phyloP scores from a whole-genome alignment of 805 yeast species.

The Yamadazyma kitorensis region DNA sequence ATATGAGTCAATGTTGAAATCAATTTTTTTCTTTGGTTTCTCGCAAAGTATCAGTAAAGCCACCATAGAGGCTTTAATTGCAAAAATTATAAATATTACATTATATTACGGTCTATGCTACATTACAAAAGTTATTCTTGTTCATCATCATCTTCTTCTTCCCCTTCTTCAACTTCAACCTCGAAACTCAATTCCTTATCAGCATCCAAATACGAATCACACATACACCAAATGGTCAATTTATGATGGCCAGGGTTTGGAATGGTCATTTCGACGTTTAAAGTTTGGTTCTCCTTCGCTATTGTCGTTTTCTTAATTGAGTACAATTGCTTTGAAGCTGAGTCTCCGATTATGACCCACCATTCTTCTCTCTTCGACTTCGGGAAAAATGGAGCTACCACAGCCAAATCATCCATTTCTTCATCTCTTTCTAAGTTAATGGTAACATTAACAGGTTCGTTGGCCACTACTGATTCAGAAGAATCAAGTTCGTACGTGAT shows the following conservation, averaged over 20 bases:
- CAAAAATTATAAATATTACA: too few species aligned
- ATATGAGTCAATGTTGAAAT: too few species aligned
- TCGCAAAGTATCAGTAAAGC: too few species aligned
- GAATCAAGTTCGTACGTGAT: constrained; percentile 50
- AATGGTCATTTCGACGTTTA: constrained; percentile 54
- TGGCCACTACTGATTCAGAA: constrained; percentile 37
- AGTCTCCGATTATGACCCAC: constrained; percentile 88
- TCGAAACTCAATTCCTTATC: constrained; percentile 74
- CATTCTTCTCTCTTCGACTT: constrained; percentile 61
- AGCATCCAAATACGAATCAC: constrained; percentile 91
- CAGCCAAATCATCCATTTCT: constrained; percentile 62
- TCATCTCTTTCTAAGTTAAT: constrained; percentile 69
- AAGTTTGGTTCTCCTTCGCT: constrained; percentile 48
- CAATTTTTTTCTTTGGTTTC: too few species aligned
- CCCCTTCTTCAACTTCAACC: constrained; percentile 36
- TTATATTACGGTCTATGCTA: too few species aligned
- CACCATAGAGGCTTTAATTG: too few species aligned
- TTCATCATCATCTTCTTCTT: too few species aligned
- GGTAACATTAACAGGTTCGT: constrained; percentile 46
- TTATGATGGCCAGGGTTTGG: constrained; percentile 60
- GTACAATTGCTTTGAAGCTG: constrained; percentile 54
- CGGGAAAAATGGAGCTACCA: constrained; percentile 60
- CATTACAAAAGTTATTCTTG: too few species aligned
- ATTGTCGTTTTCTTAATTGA: constrained; percentile 68
- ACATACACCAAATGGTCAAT: constrained; percentile 77